These are phyloP conservation scores for Pichia kudriavzevii DNA, from an alignment of 1,139 yeast species.

Conservation along the genomic window DNA sequence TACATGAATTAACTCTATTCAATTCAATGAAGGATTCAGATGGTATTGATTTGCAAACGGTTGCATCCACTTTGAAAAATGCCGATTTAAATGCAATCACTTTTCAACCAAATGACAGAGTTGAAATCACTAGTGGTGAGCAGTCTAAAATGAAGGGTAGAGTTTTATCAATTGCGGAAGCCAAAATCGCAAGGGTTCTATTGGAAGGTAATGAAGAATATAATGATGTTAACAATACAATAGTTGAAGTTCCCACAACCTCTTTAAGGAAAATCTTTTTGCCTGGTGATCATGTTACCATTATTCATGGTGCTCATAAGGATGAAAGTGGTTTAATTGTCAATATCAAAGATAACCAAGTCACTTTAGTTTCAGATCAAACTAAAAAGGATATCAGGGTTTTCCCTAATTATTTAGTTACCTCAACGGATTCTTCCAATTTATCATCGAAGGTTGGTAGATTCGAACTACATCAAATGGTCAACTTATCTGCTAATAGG, in stretches of 20 bases:
- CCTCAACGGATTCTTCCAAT: slow-evolving; percentile 66
- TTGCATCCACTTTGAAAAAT: slow-evolving; percentile 75
- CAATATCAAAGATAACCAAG: slow-evolving; percentile 72
- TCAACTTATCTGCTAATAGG: slow-evolving; percentile 75
- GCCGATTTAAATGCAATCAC: slow-evolving; percentile 47
- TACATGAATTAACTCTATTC: slow-evolving; percentile 84
- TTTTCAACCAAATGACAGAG: slow-evolving; percentile 92
- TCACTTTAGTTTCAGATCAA: slow-evolving; percentile 83
- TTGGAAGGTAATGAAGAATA: slow-evolving; percentile 43
- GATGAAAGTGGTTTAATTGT: slow-evolving; percentile 96
- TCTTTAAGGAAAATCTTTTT: slow-evolving; percentile 79
- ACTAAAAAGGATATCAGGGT: slow-evolving; percentile 83
- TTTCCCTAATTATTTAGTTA: slow-evolving; percentile 79
- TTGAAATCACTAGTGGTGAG: slow-evolving; percentile 87
- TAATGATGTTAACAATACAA: slow-evolving; percentile 32
- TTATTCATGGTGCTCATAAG: slow-evolving; percentile 80
- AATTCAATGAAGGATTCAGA: slow-evolving; percentile 56
- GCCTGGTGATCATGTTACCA: slow-evolving; percentile 94
- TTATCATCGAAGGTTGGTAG: slow-evolving; percentile 55
- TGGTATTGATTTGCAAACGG: slow-evolving; percentile 75
- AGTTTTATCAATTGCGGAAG: slow-evolving; percentile 58
- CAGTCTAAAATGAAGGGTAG: slow-evolving; percentile 84
- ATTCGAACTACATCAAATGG: slow-evolving; percentile 83
- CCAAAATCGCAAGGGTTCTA: slow-evolving; percentile 54
- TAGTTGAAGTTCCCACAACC: slow-evolving; percentile 66